Percentiles rank a stretch among this genome's conserved stretches.
These are phyloP conservation scores for Laburnicola sp. DNA, from an alignment of 2,329 filamentous ascomycete genomes.

Conservation along the genomic window DNA sequence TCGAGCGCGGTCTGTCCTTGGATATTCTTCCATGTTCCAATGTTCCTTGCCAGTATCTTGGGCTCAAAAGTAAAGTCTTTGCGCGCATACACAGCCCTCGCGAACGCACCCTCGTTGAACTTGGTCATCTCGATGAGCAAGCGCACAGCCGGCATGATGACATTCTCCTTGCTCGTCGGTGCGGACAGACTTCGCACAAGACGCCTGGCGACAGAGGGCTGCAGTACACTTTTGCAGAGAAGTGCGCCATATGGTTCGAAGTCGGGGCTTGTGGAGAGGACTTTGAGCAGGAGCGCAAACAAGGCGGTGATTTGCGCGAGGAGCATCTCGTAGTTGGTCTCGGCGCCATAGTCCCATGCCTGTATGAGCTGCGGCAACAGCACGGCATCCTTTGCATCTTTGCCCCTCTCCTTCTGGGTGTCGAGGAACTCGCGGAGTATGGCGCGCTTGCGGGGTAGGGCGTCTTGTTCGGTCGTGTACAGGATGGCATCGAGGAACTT, in stretches of 20 bases:
- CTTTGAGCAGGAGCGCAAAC: conserved; percentile 77
- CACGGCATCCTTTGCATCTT: conserved; percentile 60
- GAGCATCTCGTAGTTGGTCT: conserved; percentile 77
- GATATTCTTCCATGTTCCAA: conserved; percentile 65
- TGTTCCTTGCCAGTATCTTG: conserved; percentile 76
- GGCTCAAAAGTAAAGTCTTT: conserved; percentile 72
- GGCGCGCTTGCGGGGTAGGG: conserved; percentile 52
- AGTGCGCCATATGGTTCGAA: conserved; percentile 74
- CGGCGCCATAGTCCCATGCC: conserved; percentile 81
- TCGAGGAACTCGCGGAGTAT: conserved; percentile 73
- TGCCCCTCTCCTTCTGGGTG: conserved; percentile 55
- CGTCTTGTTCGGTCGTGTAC: conserved; percentile 58
- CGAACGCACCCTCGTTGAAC: conserved; percentile 82
- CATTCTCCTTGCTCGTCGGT: conserved; percentile 79
- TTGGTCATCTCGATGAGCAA: conserved; percentile 82
- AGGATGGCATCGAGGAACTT: conserved; percentile 66
- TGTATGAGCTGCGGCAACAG: conserved; percentile 81
- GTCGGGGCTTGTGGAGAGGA: conserved; percentile 73
- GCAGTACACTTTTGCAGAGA: conserved; percentile 79
- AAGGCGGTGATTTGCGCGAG: conserved; percentile 80
- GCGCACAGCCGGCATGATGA: conserved; percentile 86
- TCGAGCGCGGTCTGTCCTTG: conserved; percentile 63
- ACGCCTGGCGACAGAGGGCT: conserved; percentile 78
- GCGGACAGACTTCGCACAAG: conserved; percentile 77
- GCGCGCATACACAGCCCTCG: conserved; percentile 74